Evolutionary conservation across 345 rosid genomes (phyloP).

Genomic region (Murraya paniculata): DNA sequence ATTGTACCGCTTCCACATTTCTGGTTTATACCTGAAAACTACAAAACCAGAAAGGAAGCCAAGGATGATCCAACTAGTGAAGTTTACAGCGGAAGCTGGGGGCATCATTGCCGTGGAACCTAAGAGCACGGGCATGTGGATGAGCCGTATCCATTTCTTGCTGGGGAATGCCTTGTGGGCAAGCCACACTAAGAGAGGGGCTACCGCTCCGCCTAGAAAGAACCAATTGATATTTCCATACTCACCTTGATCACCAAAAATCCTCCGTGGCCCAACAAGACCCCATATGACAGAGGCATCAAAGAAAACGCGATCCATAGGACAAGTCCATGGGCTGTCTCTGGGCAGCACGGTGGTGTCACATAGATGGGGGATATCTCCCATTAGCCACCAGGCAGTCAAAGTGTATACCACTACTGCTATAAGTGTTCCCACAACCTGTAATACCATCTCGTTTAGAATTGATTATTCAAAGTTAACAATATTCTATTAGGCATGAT

Average conservation of each 20-base stretch:
- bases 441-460: constrained; percentile 16
- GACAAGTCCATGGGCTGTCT: constrained; percentile 79
- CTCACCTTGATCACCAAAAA: constrained; percentile 69
- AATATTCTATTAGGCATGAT: neutral
- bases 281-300: constrained; percentile 90
- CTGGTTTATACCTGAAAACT: constrained; percentile 40
- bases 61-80: constrained; percentile 58
- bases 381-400: constrained; percentile 94
- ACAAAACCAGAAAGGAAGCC: constrained; percentile 59
- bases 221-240: constrained; percentile 66
- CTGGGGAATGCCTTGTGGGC: constrained; percentile 62
- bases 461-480: neutral
- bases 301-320: constrained; percentile 59
- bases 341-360: constrained; percentile 45
- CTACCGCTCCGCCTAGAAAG: constrained; percentile 61
- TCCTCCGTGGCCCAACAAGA: constrained; percentile 75
- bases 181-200: constrained; percentile 63
- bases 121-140: constrained; percentile 67
- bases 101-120: constrained; percentile 76
- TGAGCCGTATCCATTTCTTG: constrained; percentile 48
- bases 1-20: constrained; percentile 66
- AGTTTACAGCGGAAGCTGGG: constrained; percentile 72
- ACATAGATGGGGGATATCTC: constrained; percentile 58
- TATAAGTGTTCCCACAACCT: constrained; percentile 67
- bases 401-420: constrained; percentile 47